Evolutionary conservation across 257 asterid species (phyloP).

Genomic region (Nicotiana noctiflora): DNA sequence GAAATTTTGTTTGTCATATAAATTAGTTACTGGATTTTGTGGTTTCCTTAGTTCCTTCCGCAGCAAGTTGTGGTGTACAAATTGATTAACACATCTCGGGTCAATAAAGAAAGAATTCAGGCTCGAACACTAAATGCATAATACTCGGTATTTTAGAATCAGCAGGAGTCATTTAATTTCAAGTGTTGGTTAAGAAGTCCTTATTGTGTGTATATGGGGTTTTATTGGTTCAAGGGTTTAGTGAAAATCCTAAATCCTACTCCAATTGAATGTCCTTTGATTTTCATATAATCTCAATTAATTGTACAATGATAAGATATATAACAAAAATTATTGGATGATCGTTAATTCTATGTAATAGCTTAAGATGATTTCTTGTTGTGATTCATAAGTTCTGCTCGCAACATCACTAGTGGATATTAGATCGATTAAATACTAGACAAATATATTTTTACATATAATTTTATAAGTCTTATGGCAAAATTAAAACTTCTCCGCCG

Average conservation of each 20-base stretch:
- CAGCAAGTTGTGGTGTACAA: background rate
- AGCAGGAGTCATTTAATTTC: background rate
- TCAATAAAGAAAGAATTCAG: background rate
- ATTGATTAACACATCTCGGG: too few species aligned
- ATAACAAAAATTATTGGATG: background rate
- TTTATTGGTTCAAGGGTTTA: background rate
- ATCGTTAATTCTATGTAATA: background rate
- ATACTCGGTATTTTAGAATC: too few species aligned
- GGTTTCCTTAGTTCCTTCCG: too few species aligned
- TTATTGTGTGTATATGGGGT: background rate
- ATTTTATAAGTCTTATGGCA: background rate
- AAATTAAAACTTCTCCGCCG: background rate
- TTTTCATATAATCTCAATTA: background rate
- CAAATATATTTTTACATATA: background rate
- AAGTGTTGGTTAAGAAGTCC: background rate
- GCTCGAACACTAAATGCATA: too few species aligned
- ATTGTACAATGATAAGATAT: background rate
- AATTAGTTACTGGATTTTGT: background rate
- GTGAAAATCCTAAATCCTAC: background rate
- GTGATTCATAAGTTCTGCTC: too few species aligned
- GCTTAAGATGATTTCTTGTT: background rate
- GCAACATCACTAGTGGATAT: too few species aligned
- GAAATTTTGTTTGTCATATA: background rate
- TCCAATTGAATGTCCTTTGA: too few species aligned
- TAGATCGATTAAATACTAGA: too few species aligned